Conservation (phyloP, 2,329 filamentous ascomycete genomes). For the Fusarium redolens region DNA sequence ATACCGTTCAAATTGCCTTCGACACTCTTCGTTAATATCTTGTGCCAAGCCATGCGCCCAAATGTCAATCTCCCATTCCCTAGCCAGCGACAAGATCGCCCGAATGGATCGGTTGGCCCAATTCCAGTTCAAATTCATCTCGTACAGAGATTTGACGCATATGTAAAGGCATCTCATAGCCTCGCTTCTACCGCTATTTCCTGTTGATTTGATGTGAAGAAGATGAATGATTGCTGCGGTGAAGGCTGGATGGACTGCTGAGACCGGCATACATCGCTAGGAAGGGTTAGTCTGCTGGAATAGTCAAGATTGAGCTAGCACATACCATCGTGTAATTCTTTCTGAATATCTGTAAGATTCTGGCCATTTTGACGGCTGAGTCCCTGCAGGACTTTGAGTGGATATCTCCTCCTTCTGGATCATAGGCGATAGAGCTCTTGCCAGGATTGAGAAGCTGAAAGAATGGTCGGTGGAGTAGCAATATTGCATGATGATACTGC, state of each 20-base stretch:
- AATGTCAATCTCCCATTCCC: conserved; percentile 28
- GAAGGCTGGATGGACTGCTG: conserved; percentile 29
- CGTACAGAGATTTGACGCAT: conserved; percentile 26
- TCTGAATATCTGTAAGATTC: conserved; percentile 28
- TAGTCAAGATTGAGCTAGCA: background rate
- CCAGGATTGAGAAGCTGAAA: conserved; percentile 8
- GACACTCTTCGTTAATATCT: conserved; percentile 20
- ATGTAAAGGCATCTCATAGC: conserved; percentile 24
- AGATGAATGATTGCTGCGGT: conserved; percentile 35
- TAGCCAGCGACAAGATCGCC: conserved; percentile 22
- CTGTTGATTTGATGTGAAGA: conserved; percentile 14
- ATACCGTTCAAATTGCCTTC: conserved; percentile 27
- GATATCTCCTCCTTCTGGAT: conserved; percentile 26
- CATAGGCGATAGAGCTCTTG: conserved; percentile 19
- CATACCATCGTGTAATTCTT: conserved; percentile 28
- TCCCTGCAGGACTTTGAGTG: conserved; percentile 26
- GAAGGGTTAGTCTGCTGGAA: background rate
- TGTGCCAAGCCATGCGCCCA: conserved; percentile 17
- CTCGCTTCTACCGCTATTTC: background rate
- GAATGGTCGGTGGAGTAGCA: conserved; percentile 3
- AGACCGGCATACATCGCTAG: conserved; percentile 26
- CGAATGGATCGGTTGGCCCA: conserved; percentile 33
- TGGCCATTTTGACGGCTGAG: conserved; percentile 23
- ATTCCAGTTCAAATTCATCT: conserved; percentile 36
- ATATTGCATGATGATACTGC: conserved; percentile 3